Evolutionary conservation across 306 rosid species (phyloP).

Genomic region (Glycine latifolia): DNA sequence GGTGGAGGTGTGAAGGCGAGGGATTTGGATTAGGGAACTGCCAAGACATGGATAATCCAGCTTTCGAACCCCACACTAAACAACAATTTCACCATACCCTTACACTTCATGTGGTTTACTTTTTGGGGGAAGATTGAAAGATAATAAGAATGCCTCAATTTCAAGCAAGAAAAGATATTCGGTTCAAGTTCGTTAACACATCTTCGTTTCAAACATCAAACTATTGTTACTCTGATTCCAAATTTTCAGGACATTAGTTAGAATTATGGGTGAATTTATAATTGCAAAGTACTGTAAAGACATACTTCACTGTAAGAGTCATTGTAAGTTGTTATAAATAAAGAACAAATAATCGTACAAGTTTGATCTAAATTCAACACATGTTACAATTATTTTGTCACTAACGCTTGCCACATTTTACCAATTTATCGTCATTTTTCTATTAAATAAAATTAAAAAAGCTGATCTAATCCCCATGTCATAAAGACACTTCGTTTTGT

Average conservation of each 20-base stretch:
- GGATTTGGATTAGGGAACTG: slow-evolving; percentile 58
- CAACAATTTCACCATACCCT: slow-evolving; percentile 36
- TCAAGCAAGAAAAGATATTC: slow-evolving; percentile 38
- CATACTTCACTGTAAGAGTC: background rate
- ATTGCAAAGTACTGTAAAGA: background rate
- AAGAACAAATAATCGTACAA: background rate
- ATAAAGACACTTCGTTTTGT: background rate
- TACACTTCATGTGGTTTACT: slow-evolving; percentile 8
- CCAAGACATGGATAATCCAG: slow-evolving; percentile 60
- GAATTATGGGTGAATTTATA: slow-evolving; percentile 9
- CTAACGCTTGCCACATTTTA: background rate
- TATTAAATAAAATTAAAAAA: background rate
- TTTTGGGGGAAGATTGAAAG: background rate
- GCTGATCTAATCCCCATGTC: background rate
- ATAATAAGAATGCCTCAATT: slow-evolving; percentile 36
- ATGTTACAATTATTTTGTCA: background rate
- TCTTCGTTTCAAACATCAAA: slow-evolving; percentile 16
- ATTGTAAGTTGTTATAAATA: background rate
- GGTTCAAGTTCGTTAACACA: slow-evolving; percentile 32
- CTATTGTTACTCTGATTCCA: background rate
- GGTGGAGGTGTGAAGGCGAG: slow-evolving; percentile 31
- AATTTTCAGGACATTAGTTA: background rate
- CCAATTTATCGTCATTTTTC: too few species aligned
- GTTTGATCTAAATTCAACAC: background rate
- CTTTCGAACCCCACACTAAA: slow-evolving; percentile 57